phyloP scores from a whole-genome alignment of 495 filamentous ascomycete species.

The Lindgomyces ingoldianus region DNA sequence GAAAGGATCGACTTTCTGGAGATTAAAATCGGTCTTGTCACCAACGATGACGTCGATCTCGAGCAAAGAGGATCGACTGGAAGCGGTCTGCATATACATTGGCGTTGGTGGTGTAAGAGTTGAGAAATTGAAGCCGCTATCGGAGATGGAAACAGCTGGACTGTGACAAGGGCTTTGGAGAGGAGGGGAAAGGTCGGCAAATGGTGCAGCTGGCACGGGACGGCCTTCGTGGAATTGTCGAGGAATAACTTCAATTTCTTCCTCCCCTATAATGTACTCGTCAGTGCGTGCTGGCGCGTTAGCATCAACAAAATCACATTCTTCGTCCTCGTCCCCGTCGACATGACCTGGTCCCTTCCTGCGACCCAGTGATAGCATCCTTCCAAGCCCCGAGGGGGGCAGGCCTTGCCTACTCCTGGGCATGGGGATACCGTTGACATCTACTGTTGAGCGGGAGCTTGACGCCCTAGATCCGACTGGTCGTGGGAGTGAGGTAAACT shows the following conservation, averaged over 20 bases:
- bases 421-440: too few species aligned
- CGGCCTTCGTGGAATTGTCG: neutral
- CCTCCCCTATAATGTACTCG: neutral
- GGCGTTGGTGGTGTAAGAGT: neutral
- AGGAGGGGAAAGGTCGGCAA: neutral
- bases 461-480: neutral
- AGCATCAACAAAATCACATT: neutral
- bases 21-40: conserved; percentile 61
- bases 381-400: neutral
- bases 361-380: neutral
- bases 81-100: neutral
- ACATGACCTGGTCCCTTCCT: neutral
- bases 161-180: neutral
- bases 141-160: neutral
- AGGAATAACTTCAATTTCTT: neutral
- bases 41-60: conserved; percentile 56
- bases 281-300: neutral
- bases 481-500: neutral
- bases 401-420: conserved; percentile 28
- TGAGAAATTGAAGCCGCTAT: neutral
- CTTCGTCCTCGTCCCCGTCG: neutral
- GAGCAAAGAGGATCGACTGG: conserved; percentile 49
- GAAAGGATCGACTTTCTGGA: conserved; percentile 66
- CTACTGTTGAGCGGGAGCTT: too few species aligned
- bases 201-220: too few species aligned